These are phyloP conservation scores for Puccinia hordei DNA, from an alignment of 1,284 basidiomycete genomes.

Conservation along the genomic window DNA sequence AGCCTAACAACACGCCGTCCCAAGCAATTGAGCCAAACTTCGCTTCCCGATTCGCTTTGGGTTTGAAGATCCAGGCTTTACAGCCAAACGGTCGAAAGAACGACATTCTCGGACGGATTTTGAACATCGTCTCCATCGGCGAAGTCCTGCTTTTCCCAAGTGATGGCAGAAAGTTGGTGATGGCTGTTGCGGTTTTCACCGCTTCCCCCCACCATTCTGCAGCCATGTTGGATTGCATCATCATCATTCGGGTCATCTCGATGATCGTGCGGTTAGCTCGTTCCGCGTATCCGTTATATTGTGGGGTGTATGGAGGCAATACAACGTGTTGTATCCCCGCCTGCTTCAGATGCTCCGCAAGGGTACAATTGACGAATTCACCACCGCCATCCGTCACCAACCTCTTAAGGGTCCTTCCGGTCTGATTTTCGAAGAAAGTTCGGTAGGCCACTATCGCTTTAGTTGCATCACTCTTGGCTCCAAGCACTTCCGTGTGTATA, in stretches of 20 bases:
- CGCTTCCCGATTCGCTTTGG: too few species aligned
- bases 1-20: too few species aligned
- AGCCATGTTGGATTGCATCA: too few species aligned
- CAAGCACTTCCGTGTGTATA: not conserved
- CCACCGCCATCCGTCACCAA: not conserved
- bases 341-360: not conserved
- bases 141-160: not conserved
- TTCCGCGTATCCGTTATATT: constrained; percentile 16
- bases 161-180: constrained; percentile 8
- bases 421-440: not conserved
- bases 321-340: not conserved
- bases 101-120: not conserved
- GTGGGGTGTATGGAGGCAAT: constrained; percentile 2
- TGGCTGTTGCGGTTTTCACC: too few species aligned
- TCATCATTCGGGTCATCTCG: not conserved
- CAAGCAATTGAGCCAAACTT: too few species aligned
- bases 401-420: not conserved
- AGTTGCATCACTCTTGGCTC: not conserved
- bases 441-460: not conserved
- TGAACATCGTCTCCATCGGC: not conserved
- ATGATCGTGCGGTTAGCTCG: not conserved
- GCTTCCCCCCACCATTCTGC: too few species aligned
- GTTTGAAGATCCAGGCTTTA: not conserved
- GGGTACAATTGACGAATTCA: too few species aligned
- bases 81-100: not conserved